Evolutionary conservation across 2,329 filamentous ascomycete species (phyloP), one percentile per base, ranked within the genome.

Genomic region (Fusarium subtropicale): DNA sequence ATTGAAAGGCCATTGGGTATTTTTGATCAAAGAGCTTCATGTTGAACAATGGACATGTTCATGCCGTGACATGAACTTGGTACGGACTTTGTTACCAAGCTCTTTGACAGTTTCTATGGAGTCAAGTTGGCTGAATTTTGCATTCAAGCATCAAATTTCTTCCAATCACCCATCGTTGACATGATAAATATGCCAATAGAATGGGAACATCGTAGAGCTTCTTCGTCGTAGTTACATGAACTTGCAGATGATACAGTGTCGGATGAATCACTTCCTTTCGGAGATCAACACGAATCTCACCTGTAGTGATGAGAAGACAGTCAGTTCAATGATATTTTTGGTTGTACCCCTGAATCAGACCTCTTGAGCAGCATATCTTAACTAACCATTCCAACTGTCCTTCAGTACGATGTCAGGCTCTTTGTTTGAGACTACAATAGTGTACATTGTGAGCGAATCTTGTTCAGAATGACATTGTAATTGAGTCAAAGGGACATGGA

Each of bases 401-500:
- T 30, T 30, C 18, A 9, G 20, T 20, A n/a, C 22, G 7, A 13
- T 15, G 24, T 3, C 11, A 12, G 4, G 13, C 7, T n/a, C 42
- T 45, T 45, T 45, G 26, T 45, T n/a, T 11, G 13, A 13, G 11
- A 2, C 13, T 8, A 45, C 18, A 20, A 30, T n/a, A 39, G 8
- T 22, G 7, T 1, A 4, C 7, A 2, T 20, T 6, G 36, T 9
- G n/a, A 31, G 3, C 7, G 16, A 13, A 4, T 2, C 2, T 7
- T 28, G 12, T 33, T 31, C 18, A n/a, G 3, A 20, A 31, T 7
- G 10, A 7, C 13, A 7, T 20, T 7, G 3, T 5, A 22, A 46
- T 9, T 31, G 3, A 20, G 12, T 31, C 12, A 22, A 46, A 46
- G 44, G 8, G 20, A 22, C 20, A 22, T 22, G 10, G 47, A 24